Base-by-base conservation (phyloP, 139 green algal genomes). In the Micractinium sp. region DNA sequence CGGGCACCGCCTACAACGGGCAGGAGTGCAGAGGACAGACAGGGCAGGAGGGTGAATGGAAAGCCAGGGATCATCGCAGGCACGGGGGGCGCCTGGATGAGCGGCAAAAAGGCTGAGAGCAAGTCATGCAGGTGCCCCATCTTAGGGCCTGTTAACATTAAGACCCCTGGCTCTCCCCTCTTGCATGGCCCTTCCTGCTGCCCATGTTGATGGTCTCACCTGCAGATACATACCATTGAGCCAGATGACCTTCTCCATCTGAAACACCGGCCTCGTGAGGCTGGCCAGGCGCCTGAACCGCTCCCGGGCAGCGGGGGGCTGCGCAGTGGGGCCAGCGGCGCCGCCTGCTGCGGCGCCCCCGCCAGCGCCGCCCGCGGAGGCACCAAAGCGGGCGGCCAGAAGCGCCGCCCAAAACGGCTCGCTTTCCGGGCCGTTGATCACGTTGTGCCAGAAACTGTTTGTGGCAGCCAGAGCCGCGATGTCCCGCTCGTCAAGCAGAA, bases 251-350 rank as follows among this genome's bases (percentile, higher is more conserved):
- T 19, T 36, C 25, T 87, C 67, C 29, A 66, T 18, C 15, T 33
- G 25, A 3, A 67, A 27, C 36, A 67, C 83, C 15, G 83, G 83
- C 35, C 61, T 23, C 3, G 18, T 36, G 15, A 67, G 83, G 15
- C n/a, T 13, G 23, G 83, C 83, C 23, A 87, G 83, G 66, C 38
- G 67, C 31, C 67, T 67, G 66, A 81, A 87, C 23, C 27, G 66
- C 14, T 18, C 36, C 31, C 36, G 66, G 15, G 66, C 16, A 63
- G 38, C 3, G 20, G 81, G n/a, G 3, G 35, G 33, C 27, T 47
- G 29, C 29, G 31, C n/a, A 15, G 56, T 5, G 9, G 81, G n/a
- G 9, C 38, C 78, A 39, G 31, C 81, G 74, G 53, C 22, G 31
- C 56, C 81, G 63, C 63, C 63, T 25, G 22, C 63, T 15, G 71